Conservation (phyloP, 306 rosid genomes). For the Glycyrrhiza uralensis region DNA sequence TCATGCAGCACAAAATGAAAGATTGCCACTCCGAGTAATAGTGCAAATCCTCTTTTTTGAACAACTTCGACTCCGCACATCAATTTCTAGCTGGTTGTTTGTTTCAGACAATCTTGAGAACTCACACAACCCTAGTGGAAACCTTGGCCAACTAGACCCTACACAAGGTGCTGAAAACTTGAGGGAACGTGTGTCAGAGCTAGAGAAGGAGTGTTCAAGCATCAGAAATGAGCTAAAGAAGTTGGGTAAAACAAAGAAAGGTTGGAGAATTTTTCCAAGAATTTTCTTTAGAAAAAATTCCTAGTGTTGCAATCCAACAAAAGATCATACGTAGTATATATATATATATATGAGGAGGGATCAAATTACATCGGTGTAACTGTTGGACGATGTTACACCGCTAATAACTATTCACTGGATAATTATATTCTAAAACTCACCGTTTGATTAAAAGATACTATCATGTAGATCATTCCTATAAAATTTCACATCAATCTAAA, state of each 20-base stretch:
- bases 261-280: slow-evolving; percentile 70
- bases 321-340: too few species aligned
- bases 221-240: slow-evolving; percentile 66
- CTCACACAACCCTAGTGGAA: slow-evolving; percentile 44
- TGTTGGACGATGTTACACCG: too few species aligned
- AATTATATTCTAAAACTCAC: too few species aligned
- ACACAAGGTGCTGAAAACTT: slow-evolving; percentile 45
- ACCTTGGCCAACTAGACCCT: slow-evolving; percentile 41
- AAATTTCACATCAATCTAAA: too few species aligned
- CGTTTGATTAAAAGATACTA: too few species aligned
- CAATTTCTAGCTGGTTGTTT: slow-evolving; percentile 82
- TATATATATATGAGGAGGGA: too few species aligned
- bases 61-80: slow-evolving; percentile 84
- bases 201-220: slow-evolving; percentile 71
- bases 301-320: slow-evolving; percentile 39
- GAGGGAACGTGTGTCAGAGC: slow-evolving; percentile 64
- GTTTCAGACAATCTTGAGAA: slow-evolving; percentile 65
- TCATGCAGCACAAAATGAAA: slow-evolving; percentile 86
- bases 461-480: too few species aligned
- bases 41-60: slow-evolving; percentile 83
- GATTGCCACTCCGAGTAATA: slow-evolving; percentile 73
- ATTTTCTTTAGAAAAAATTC: slow-evolving; percentile 50
- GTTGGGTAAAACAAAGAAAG: slow-evolving; percentile 55
- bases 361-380: too few species aligned
- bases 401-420: too few species aligned